phyloP scores from a whole-genome alignment of 768 basidiomycete species.

The Leucocoprinus birnbaumii region DNA sequence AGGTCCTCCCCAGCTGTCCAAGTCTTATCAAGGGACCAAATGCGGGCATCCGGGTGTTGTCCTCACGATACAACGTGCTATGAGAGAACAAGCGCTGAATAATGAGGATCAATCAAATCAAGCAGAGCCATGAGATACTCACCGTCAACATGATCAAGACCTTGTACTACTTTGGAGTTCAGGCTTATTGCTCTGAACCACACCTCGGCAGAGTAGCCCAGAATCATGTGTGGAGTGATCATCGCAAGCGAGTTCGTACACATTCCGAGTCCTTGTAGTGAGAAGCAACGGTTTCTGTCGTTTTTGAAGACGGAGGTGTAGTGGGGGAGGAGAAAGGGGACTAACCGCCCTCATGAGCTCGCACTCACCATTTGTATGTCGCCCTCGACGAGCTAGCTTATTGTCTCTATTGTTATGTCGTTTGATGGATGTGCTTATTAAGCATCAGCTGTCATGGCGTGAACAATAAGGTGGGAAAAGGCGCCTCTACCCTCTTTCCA shows the following conservation, averaged over 20 bases:
- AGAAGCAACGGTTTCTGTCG: no score
- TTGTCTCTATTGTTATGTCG: constrained; percentile 30
- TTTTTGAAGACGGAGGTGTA: neutral
- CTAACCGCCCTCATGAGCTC: neutral
- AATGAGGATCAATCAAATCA: no score
- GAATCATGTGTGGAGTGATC: no score
- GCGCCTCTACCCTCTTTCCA: neutral
- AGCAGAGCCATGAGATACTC: no score
- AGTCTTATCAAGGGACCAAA: neutral
- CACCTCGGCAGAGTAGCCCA: no score
- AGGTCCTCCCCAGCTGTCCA: neutral
- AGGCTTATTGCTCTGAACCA: no score
- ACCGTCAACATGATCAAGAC: no score
- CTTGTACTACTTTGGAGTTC: no score
- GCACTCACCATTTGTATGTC: constrained; percentile 19
- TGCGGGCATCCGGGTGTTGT: neutral
- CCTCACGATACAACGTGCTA: neutral
- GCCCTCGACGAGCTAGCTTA: constrained; percentile 16
- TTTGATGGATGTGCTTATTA: constrained; percentile 18
- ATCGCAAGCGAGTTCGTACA: no score
- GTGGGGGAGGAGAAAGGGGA: constrained; percentile 12
- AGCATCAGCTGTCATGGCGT: constrained; percentile 13
- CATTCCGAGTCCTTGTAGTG: no score
- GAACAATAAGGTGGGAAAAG: constrained; percentile 26
- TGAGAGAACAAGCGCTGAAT: neutral